Conservation (phyloP, 2,329 filamentous ascomycete genomes). For the Bipolaris zeicola region DNA sequence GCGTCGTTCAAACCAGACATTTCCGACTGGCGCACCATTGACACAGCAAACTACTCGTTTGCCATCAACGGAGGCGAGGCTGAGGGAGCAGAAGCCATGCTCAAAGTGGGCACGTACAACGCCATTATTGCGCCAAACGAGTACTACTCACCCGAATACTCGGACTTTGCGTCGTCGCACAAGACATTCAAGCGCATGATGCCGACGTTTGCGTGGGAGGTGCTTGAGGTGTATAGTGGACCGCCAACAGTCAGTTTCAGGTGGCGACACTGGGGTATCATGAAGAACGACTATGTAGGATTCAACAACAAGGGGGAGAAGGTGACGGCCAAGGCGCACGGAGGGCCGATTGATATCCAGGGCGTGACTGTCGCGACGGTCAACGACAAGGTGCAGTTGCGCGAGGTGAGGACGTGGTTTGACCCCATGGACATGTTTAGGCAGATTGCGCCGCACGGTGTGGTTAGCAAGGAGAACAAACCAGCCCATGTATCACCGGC, state of each 20-base stretch:
- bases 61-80: conserved; percentile 66
- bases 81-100: conserved; percentile 66
- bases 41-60: conserved; percentile 64
- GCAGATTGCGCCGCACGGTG: conserved; percentile 62
- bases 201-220: conserved; percentile 74
- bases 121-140: conserved; percentile 67
- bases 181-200: conserved; percentile 77
- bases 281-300: conserved; percentile 70
- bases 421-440: conserved; percentile 71
- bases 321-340: conserved; percentile 65
- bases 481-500: conserved; percentile 41
- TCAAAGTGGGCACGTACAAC: conserved; percentile 71
- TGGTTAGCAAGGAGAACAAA: conserved; percentile 53
- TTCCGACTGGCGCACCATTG: conserved; percentile 69
- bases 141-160: conserved; percentile 67
- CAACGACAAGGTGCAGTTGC: conserved; percentile 64
- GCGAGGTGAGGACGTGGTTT: conserved; percentile 67
- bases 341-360: conserved; percentile 65
- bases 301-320: conserved; percentile 68
- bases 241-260: conserved; percentile 66
- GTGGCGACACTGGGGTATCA: conserved; percentile 71
- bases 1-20: conserved; percentile 69
- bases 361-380: conserved; percentile 67
- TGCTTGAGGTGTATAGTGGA: conserved; percentile 69
- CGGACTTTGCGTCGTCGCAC: conserved; percentile 67